phyloP scores from a whole-genome alignment of 2,329 filamentous ascomycete species.

The Clonostachys rhizophaga region DNA sequence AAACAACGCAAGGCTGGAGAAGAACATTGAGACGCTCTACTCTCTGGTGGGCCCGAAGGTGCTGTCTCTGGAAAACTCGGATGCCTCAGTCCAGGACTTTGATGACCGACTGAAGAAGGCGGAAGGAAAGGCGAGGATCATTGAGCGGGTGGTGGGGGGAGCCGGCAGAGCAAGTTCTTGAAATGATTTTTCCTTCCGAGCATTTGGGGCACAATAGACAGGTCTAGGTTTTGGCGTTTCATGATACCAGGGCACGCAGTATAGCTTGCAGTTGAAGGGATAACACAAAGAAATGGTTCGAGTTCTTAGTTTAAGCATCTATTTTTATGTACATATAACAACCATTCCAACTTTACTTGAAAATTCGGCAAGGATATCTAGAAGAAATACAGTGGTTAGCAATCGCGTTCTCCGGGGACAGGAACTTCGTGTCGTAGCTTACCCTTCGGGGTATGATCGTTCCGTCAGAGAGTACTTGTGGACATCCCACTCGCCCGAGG shows the following conservation, averaged over 20 bases:
- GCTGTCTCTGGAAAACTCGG: conserved; percentile 75
- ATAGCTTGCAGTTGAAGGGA: too few relatives aligned
- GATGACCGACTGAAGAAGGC: conserved; percentile 85
- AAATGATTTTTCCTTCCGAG: background rate
- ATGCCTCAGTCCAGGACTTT: conserved; percentile 86
- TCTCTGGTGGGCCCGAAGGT: conserved; percentile 75
- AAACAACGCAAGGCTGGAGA: conserved; percentile 62
- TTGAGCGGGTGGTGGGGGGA: conserved; percentile 61
- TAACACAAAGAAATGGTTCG: too few relatives aligned
- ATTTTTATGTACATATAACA: too few relatives aligned
- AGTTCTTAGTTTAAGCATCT: too few relatives aligned
- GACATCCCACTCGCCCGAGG: conserved; percentile 53
- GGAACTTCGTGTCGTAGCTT: conserved; percentile 27
- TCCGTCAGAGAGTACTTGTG: conserved; percentile 65
- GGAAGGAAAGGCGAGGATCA: conserved; percentile 76
- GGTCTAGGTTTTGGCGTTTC: background rate
- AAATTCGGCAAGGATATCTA: conserved; percentile 62
- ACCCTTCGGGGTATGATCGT: conserved; percentile 67
- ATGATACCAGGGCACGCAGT: background rate
- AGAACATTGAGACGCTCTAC: conserved; percentile 72
- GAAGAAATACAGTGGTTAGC: conserved; percentile 16
- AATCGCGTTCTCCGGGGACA: conserved; percentile 2
- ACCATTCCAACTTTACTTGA: conserved; percentile 34
- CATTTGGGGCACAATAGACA: background rate
- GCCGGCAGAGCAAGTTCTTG: background rate